Evolutionary conservation across 768 basidiomycete species (phyloP), one percentile per base, ranked within the genome.

Genomic region (Crepidotus variabilis): DNA sequence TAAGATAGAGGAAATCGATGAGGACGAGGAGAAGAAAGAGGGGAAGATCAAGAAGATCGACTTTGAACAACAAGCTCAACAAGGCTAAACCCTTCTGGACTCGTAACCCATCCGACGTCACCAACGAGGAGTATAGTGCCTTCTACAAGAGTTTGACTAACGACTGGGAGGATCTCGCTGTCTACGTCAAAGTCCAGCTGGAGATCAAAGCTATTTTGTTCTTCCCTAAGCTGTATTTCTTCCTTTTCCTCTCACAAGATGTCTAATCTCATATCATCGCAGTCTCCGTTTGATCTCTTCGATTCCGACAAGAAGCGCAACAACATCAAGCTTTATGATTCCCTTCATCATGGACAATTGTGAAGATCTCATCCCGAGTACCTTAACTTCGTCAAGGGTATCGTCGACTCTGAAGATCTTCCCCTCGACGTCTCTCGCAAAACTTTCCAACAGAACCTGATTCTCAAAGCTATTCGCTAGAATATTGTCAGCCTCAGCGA

Each of bases 181-280:
- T 98, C 72, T n/a, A n/a, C n/a, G n/a, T n/a, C n/a, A n/a, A 99
- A 98, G 85, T 97, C 98, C 85, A 98, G 98, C 87, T 98, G 95
- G 96, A 98, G 75, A 98, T 99, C 85, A 98, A 98, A 85, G 97
- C 96, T 23, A 96, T 99, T 72, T 87, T 99, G 66, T 99, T 84
- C 79, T 79, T 98, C 61, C 96, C 96, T 63, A 98, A 97, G 76
- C 90, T 94, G 91, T 92, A 68, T 55, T 85, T 71, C 13, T 32
- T 54, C 3, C 39, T 28, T 53, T 22, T 33, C 0, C 11, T 34
- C 3, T 16, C n/a, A 11, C 22, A 9, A 8, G 24, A 14, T 28
- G 24, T 47, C 5, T 56, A 22, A 49, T 5, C 53, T 63, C 13
- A 59, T 55, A 47, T 52, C 60, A 33, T 61, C 46, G 2, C 48